A percentile compares a stretch with the other conserved stretches of the same genome.
Evolutionary conservation across 1,139 yeast species (phyloP).

Genomic region (Suhomyces wounanorum): DNA sequence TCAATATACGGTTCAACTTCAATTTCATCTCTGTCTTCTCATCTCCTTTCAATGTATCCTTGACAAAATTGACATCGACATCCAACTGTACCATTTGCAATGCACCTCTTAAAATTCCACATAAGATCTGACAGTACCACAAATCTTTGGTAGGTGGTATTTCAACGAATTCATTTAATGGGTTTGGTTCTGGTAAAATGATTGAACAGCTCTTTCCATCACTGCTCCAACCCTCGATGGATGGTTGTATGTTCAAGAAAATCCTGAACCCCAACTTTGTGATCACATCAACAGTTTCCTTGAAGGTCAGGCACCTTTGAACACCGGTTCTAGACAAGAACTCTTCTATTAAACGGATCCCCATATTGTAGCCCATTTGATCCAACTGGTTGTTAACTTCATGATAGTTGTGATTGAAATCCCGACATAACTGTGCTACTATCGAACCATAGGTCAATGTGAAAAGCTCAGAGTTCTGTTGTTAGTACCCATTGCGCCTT

Average conservation of each 20-base stretch:
- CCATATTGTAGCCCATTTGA: slow-evolving; percentile 95
- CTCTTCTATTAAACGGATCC: slow-evolving; percentile 88
- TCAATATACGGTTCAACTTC: slow-evolving; percentile 68
- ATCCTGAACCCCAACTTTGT: slow-evolving; percentile 88
- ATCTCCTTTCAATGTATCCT: slow-evolving; percentile 84
- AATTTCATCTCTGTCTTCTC: slow-evolving; percentile 77
- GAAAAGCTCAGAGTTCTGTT: slow-evolving; percentile 81
- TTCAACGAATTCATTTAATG: slow-evolving; percentile 93
- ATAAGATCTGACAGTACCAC: slow-evolving; percentile 90
- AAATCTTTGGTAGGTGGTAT: slow-evolving; percentile 70
- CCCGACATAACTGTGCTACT: slow-evolving; percentile 90
- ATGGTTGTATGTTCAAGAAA: slow-evolving; percentile 81
- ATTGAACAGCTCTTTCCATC: slow-evolving; percentile 78
- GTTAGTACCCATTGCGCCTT: slow-evolving; percentile 7
- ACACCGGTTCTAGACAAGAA: slow-evolving; percentile 85
- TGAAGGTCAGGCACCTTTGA: slow-evolving; percentile 76
- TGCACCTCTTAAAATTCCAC: slow-evolving; percentile 91
- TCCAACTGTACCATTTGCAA: slow-evolving; percentile 95
- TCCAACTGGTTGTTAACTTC: slow-evolving; percentile 84
- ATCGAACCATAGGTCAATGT: slow-evolving; percentile 92
- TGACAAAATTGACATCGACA: slow-evolving; percentile 77
- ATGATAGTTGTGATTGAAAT: slow-evolving; percentile 70
- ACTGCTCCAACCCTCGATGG: slow-evolving; percentile 71
- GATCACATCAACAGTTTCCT: slow-evolving; percentile 86
- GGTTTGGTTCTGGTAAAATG: slow-evolving; percentile 73